phyloP scores from a whole-genome alignment of 2,329 filamentous ascomycete genomes.

The Fusarium tjaetaba region DNA sequence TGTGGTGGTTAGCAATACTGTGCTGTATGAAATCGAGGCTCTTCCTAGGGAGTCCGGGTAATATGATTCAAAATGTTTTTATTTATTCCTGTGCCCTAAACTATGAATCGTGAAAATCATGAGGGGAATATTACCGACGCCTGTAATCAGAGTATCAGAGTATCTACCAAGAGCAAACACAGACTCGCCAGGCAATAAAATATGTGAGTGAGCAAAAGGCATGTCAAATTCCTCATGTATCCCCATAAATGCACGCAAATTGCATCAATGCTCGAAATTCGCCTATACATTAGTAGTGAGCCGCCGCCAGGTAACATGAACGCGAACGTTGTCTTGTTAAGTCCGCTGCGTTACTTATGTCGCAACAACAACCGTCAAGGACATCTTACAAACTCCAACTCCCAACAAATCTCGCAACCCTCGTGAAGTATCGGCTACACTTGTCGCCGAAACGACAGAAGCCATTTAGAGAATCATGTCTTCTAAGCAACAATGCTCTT shows the following conservation, averaged over 20 bases:
- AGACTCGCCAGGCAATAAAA: conserved; percentile 20
- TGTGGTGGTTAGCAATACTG: background rate
- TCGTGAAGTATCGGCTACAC: background rate
- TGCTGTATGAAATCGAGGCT: background rate
- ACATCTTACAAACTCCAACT: conserved; percentile 10
- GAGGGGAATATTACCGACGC: conserved; percentile 28
- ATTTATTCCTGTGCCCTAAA: conserved; percentile 18
- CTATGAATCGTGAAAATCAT: conserved; percentile 15
- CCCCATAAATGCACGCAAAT: conserved; percentile 18
- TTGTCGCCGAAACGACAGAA: background rate
- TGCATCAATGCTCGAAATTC: conserved; percentile 8
- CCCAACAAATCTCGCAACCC: background rate
- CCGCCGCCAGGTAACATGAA: conserved; percentile 25
- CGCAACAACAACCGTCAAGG: conserved; percentile 22
- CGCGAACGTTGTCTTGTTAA: conserved; percentile 19
- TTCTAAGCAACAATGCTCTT: conserved; percentile 60
- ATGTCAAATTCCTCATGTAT: conserved; percentile 25
- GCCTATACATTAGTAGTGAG: conserved; percentile 9
- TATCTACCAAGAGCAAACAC: conserved; percentile 16
- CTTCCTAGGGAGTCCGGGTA: background rate
- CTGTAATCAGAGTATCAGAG: conserved; percentile 21
- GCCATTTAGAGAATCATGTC: background rate
- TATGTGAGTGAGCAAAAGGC: background rate
- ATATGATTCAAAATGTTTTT: background rate
- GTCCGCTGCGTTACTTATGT: conserved; percentile 25